Conservation (phyloP, 805 yeast genomes). For the Isabelozyma pseudorhagii region DNA sequence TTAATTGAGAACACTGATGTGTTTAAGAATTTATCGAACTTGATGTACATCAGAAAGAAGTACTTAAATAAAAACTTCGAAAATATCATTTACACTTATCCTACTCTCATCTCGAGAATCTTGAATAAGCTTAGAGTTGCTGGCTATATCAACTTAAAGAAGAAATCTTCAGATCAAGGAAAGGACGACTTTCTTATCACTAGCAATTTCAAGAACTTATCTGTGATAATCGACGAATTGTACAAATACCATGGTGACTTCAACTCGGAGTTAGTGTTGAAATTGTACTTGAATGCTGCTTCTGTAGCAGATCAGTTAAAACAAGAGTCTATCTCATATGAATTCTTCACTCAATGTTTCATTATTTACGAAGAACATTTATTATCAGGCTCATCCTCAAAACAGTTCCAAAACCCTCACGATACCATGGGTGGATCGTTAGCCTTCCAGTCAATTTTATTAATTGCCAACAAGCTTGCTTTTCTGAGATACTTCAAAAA, state of each 20-base stretch:
- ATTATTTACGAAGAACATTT: conserved; percentile 71
- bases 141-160: conserved; percentile 20
- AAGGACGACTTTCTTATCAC: conserved; percentile 30
- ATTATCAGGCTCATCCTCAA: conserved; percentile 15
- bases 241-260: conserved; percentile 35
- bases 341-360: conserved; percentile 84
- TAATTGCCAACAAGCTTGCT: conserved; percentile 45
- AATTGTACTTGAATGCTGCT: conserved; percentile 64
- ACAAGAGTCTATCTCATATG: conserved; percentile 74
- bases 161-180: conserved; percentile 29
- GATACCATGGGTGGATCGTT: conserved; percentile 44
- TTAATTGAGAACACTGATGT: conserved; percentile 53
- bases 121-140: conserved; percentile 55
- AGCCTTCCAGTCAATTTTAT: conserved; percentile 48
- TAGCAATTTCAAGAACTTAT: conserved; percentile 68
- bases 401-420: conserved; percentile 25
- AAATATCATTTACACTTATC: conserved; percentile 65
- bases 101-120: conserved; percentile 65
- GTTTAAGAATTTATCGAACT: conserved; percentile 26
- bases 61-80: conserved; percentile 52
- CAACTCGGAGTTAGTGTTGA: conserved; percentile 36
- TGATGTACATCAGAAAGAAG: conserved; percentile 36
- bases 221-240: conserved; percentile 68
- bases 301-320: conserved; percentile 74
- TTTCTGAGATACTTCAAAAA: conserved; percentile 43